Base-by-base conservation (phyloP, 1,284 basidiomycete genomes). In the Cerioporus squamosus region DNA sequence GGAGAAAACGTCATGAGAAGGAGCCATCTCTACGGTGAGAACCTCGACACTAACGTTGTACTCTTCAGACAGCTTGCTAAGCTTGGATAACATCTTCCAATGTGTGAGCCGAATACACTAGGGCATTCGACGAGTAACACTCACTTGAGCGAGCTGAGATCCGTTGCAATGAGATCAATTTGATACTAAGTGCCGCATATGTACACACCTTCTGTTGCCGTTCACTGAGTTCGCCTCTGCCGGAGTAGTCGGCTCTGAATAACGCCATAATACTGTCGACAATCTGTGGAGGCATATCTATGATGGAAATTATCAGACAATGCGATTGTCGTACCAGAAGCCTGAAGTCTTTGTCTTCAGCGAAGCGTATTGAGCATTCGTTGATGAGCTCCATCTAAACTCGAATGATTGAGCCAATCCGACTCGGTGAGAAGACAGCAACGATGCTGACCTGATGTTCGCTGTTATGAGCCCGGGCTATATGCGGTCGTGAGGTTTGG, bases 241-340 rank as follows among this genome's bases (percentile, higher is more conserved):
- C 95, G 5, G 92, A 93, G 72, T 82, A 97, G 74, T 97, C 95
- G 18, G 94, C 93, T 12, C 95, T 87, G 75, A 97, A 97, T 9
- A 97, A 81, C 29, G 95, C 95, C 92, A 98, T 96, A 65, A 97
- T 95, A 64, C 92, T 95, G 72, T 98, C 93, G 26, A 94, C 86
- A 61, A 97, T 93, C 91, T 94, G 62, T 26, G 26, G 24, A 47
- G 23, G n/a, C 24, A 31, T 53, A 24, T 62, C 51, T 14, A 47
- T 49, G 20, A 33, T 14, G 20, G 38, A 10, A 24, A 3, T 31
- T 15, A 29, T 29, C 3, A 3, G 26, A 26, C 15, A n/a, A 10
- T 9, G 24, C 24, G 8, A 44, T 33, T 10, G n/a, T 3, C 70
- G 23, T 65, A 90, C 91, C 66, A 94, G 74, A 33, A 94, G 80